Evolutionary conservation across 768 basidiomycete genomes (phyloP).

Genomic region (Rhizopogon roseolus): DNA sequence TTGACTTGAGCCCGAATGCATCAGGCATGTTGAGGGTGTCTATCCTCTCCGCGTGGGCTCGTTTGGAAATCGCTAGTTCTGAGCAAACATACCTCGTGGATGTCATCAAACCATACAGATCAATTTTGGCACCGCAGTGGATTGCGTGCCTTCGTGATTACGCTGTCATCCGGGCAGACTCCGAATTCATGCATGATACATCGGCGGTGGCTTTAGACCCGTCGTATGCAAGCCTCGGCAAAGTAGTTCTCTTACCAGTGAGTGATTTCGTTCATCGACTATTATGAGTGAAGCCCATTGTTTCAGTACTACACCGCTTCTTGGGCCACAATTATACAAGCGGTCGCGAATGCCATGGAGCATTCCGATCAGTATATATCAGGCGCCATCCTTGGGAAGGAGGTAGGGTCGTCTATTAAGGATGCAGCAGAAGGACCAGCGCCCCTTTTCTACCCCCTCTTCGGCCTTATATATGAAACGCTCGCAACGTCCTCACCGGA

Average conservation of each 20-base stretch:
- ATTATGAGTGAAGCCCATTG: slow-evolving; percentile 2
- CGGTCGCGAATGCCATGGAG: slow-evolving; percentile 78
- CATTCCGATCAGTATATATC: slow-evolving; percentile 60
- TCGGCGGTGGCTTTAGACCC: slow-evolving; percentile 74
- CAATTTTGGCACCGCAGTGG: slow-evolving; percentile 79
- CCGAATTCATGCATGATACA: slow-evolving; percentile 76
- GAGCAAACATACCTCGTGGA: slow-evolving; percentile 72
- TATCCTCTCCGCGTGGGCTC: slow-evolving; percentile 92
- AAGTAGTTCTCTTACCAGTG: slow-evolving; percentile 89
- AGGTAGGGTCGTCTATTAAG: slow-evolving; percentile 14
- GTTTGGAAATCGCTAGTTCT: slow-evolving; percentile 74
- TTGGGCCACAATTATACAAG: slow-evolving; percentile 81
- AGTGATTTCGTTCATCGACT: slow-evolving; percentile 21
- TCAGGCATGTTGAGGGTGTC: slow-evolving; percentile 93
- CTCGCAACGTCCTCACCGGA: slow-evolving; percentile 64
- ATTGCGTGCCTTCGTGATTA: slow-evolving; percentile 87
- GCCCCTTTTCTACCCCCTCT: slow-evolving; percentile 82
- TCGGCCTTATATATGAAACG: slow-evolving; percentile 92
- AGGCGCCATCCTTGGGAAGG: slow-evolving; percentile 76
- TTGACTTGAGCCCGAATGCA: slow-evolving; percentile 88
- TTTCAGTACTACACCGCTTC: slow-evolving; percentile 80
- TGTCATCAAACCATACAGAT: slow-evolving; percentile 78
- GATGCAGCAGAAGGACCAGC: slow-evolving; percentile 54
- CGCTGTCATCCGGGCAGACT: slow-evolving; percentile 84
- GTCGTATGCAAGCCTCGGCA: slow-evolving; percentile 82